These are phyloP conservation scores for Centaurea solstitialis DNA, from an alignment of 129 eudicot genomes.

Conservation along the genomic window DNA sequence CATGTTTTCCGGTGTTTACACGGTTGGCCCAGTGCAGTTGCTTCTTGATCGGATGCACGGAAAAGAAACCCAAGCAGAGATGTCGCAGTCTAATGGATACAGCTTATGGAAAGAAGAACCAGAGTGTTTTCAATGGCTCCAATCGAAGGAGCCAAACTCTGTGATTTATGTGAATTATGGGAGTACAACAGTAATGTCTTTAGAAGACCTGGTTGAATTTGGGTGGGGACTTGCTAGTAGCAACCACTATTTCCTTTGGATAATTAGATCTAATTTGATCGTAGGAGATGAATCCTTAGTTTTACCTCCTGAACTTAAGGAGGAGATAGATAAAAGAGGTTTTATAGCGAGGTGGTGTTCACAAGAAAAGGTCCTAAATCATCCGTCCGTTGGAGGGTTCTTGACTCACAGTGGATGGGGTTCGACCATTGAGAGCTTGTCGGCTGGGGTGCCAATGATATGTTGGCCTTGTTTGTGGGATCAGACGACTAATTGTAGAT, in stretches of 20 bases:
- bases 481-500: not conserved
- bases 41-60: not conserved
- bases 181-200: not conserved
- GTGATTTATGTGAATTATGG: slow-evolving; percentile 15
- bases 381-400: slow-evolving; percentile 7
- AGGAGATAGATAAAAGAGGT: not conserved
- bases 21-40: too few species aligned
- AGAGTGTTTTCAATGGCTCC: slow-evolving; percentile 1
- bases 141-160: not conserved
- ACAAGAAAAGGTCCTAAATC: not conserved
- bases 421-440: not conserved
- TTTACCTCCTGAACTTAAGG: slow-evolving; percentile 10
- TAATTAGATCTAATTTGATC: not conserved
- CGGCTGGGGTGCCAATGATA: not conserved
- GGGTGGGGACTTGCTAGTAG: slow-evolving; percentile 11
- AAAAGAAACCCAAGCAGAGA: not conserved
- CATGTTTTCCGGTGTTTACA: too few species aligned
- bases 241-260: slow-evolving; percentile 6
- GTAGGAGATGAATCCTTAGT: not conserved
- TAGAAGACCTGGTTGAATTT: not conserved
- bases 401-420: slow-evolving; percentile 4
- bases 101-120: not conserved
- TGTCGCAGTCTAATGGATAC: not conserved
- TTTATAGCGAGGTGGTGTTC: slow-evolving; percentile 8
- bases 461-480: slow-evolving; percentile 10